A percentile compares a stretch with the other conserved stretches of the same genome.
phyloP scores from a whole-genome alignment of 2,329 filamentous ascomycete species.

The Xylariaceae sp. region DNA sequence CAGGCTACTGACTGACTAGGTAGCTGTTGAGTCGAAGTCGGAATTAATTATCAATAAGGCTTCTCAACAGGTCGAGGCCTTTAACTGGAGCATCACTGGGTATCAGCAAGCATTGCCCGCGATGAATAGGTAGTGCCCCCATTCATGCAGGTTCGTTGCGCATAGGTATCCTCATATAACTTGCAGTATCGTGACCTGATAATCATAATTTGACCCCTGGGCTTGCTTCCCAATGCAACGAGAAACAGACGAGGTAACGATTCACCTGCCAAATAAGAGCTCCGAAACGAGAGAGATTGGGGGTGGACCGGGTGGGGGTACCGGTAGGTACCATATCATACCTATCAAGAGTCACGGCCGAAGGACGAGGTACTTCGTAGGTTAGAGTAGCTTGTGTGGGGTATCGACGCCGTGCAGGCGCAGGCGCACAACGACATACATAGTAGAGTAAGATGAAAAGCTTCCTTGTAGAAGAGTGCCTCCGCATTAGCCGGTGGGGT shows the following conservation, averaged over 20 bases:
- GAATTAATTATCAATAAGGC: background rate
- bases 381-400: background rate
- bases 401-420: background rate
- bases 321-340: background rate
- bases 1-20: background rate
- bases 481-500: slow-evolving; percentile 1
- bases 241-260: slow-evolving; percentile 16
- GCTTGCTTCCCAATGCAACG: slow-evolving; percentile 12
- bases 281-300: slow-evolving; percentile 3
- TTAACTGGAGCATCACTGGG: background rate
- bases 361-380: background rate
- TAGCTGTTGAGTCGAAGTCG: slow-evolving; percentile 5
- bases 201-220: slow-evolving; percentile 12
- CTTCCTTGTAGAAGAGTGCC: background rate
- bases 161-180: background rate
- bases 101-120: background rate
- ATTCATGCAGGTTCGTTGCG: slow-evolving; percentile 1
- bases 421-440: background rate
- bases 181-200: slow-evolving; percentile 5
- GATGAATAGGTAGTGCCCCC: slow-evolving; percentile 3
- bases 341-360: background rate
- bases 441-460: background rate
- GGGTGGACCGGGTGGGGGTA: background rate
- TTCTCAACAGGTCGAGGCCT: slow-evolving; percentile 8
- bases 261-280: slow-evolving; percentile 9